phyloP scores from a whole-genome alignment of 2,329 filamentous ascomycete species.

The Calonectria leucothoes region DNA sequence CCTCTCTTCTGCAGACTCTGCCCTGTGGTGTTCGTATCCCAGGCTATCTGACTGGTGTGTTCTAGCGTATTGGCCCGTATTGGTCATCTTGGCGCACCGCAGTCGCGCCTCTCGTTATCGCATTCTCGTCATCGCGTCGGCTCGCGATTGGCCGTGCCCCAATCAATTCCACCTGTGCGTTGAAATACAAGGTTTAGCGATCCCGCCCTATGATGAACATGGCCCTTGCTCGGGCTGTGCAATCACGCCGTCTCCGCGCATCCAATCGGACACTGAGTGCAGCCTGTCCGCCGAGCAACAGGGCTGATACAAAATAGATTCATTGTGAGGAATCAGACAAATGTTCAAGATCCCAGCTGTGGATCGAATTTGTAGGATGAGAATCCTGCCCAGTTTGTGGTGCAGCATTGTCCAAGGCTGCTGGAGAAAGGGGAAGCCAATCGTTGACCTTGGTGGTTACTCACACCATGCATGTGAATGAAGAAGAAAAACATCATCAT shows the following conservation, averaged over 20 bases:
- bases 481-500: not conserved
- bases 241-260: not conserved
- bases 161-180: not conserved
- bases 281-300: too few relatives aligned
- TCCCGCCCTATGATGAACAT: not conserved
- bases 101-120: not conserved
- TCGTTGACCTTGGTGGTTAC: not conserved
- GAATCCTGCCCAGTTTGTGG: not conserved
- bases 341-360: not conserved
- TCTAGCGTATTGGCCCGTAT: not conserved
- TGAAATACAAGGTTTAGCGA: not conserved
- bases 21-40: not conserved
- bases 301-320: not conserved
- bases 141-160: not conserved
- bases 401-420: not conserved
- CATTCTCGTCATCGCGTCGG: not conserved
- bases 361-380: not conserved
- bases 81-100: not conserved
- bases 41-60: not conserved
- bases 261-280: not conserved
- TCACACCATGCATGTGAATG: not conserved
- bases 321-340: not conserved
- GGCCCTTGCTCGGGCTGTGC: not conserved
- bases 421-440: not conserved
- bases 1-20: not conserved